A percentile compares a stretch with the other conserved stretches of the same genome.
These are phyloP conservation scores for Cryptococcus sp. DNA, from an alignment of 1,284 basidiomycete genomes.

Conservation along the genomic window DNA sequence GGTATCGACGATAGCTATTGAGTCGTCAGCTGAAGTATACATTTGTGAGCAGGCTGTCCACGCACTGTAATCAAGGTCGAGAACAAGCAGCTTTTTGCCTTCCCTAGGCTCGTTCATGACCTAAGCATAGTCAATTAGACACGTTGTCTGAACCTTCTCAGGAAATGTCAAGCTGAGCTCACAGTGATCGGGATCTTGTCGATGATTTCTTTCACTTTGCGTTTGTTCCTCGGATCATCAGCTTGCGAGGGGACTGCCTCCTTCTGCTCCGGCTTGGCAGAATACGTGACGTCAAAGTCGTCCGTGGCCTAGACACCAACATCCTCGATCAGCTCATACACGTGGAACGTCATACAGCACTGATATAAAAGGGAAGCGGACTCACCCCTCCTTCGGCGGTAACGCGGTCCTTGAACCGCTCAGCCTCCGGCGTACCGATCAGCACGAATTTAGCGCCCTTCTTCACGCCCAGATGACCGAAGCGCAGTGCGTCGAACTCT, in stretches of 20 bases:
- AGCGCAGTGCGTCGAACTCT: constrained; percentile 60
- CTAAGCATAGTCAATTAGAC: constrained; percentile 41
- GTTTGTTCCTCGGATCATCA: constrained; percentile 72
- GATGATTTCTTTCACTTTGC: constrained; percentile 73
- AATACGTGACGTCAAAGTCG: constrained; percentile 76
- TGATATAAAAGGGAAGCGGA: not conserved
- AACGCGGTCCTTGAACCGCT: constrained; percentile 74
- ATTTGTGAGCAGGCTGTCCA: not conserved
- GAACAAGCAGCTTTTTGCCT: constrained; percentile 76
- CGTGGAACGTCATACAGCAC: not conserved
- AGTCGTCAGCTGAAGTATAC: too few species aligned
- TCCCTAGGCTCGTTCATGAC: constrained; percentile 73
- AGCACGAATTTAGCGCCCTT: constrained; percentile 74
- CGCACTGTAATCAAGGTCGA: constrained; percentile 86
- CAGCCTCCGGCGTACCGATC: constrained; percentile 77
- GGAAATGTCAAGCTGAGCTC: constrained; percentile 4
- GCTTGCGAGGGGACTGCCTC: constrained; percentile 55
- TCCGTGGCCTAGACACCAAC: constrained; percentile 59
- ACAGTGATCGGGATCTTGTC: constrained; percentile 61
- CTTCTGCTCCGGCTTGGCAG: constrained; percentile 25
- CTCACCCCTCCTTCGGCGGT: constrained; percentile 12
- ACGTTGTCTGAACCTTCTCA: too few species aligned
- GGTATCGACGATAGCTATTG: constrained; percentile 74
- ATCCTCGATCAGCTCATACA: constrained; percentile 9
- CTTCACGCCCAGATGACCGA: constrained; percentile 59